phyloP scores from a whole-genome alignment of 2,329 filamentous ascomycete species.

The Penicillium italicum region DNA sequence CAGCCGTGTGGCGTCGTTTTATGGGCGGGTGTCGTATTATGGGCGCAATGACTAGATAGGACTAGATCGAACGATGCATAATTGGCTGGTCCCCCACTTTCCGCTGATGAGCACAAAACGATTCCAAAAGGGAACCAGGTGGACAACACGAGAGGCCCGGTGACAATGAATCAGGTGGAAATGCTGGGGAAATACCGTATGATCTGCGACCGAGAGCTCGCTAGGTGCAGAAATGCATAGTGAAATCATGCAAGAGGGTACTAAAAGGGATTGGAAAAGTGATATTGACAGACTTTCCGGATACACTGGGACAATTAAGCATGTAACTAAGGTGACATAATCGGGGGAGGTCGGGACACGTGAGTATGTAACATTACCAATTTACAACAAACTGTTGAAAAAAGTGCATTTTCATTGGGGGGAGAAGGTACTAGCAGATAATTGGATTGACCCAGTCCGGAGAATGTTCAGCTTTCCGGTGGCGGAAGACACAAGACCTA shows the following conservation, averaged over 20 bases:
- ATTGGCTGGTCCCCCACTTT: conserved; percentile 24
- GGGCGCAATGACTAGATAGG: conserved; percentile 19
- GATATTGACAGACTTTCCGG: conserved; percentile 12
- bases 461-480: conserved; percentile 4
- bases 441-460: background rate
- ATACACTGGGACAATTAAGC: conserved; percentile 14
- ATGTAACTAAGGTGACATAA: conserved; percentile 23
- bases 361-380: background rate
- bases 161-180: background rate
- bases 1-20: conserved; percentile 20
- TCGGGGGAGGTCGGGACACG: conserved; percentile 1
- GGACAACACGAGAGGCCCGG: background rate
- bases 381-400: background rate
- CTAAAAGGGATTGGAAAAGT: background rate
- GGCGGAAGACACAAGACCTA: background rate
- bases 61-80: conserved; percentile 24
- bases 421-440: background rate
- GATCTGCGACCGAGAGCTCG: conserved; percentile 6
- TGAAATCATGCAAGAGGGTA: conserved; percentile 2
- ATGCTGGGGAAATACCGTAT: conserved; percentile 1
- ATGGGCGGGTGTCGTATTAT: conserved; percentile 17
- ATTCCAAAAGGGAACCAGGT: conserved; percentile 10
- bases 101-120: conserved; percentile 5
- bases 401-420: background rate
- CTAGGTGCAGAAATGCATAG: background rate